These are phyloP conservation scores for Exophiala sp. DNA, from an alignment of 2,329 filamentous ascomycete species.

Conservation along the genomic window DNA sequence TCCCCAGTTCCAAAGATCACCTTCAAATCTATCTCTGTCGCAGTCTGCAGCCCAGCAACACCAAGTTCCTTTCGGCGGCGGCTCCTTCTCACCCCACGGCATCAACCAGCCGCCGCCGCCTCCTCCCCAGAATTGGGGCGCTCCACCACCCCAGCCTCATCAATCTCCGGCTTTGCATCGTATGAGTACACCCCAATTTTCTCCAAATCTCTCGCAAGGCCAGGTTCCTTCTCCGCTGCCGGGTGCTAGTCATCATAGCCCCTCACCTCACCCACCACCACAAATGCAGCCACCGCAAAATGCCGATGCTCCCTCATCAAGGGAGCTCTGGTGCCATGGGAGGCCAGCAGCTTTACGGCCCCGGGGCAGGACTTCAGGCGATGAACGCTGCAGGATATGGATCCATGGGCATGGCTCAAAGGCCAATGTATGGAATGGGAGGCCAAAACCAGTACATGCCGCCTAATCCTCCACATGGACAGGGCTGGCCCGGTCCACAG, in stretches of 20 bases:
- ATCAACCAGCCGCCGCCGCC: constrained; percentile 47
- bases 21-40: constrained; percentile 55
- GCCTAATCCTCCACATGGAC: constrained; percentile 24
- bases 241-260: constrained; percentile 19
- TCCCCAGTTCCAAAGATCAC: constrained; percentile 31
- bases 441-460: constrained; percentile 26
- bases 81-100: constrained; percentile 42
- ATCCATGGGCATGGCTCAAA: constrained; percentile 22
- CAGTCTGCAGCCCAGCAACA: constrained; percentile 46
- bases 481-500: constrained; percentile 25
- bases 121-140: constrained; percentile 64
- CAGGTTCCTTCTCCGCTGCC: constrained; percentile 29
- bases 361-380: constrained; percentile 28
- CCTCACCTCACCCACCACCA: constrained; percentile 27
- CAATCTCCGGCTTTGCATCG: constrained; percentile 47
- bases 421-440: constrained; percentile 24
- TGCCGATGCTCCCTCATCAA: constrained; percentile 27
- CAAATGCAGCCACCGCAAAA: constrained; percentile 29
- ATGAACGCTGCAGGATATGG: constrained; percentile 26
- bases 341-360: constrained; percentile 26
- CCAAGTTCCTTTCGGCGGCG: constrained; percentile 52
- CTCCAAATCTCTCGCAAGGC: constrained; percentile 24
- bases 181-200: constrained; percentile 31
- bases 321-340: constrained; percentile 19
- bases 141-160: constrained; percentile 57